These are phyloP conservation scores for Paragyromitra xinjiangensis DNA, from an alignment of 495 filamentous ascomycete species.

Conservation along the genomic window DNA sequence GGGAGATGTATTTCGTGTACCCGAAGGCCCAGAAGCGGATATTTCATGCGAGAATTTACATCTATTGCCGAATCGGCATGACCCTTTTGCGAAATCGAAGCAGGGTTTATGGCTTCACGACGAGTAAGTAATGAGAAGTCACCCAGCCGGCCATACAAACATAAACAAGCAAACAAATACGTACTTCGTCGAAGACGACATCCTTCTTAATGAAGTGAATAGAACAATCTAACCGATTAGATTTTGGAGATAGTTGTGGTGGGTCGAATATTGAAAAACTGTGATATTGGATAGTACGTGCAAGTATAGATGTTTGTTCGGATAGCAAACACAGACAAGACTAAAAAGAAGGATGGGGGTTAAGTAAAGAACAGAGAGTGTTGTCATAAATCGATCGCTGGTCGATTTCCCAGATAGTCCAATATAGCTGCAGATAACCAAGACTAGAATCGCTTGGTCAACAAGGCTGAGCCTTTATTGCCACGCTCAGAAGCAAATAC, in stretches of 20 bases:
- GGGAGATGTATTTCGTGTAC: neutral
- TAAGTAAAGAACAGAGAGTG: neutral
- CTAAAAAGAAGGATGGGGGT: neutral
- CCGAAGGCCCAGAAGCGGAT: constrained; percentile 7
- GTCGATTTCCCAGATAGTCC: too few species aligned
- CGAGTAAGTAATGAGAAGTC: constrained; percentile 5
- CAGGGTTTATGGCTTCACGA: constrained; percentile 4
- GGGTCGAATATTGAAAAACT: neutral
- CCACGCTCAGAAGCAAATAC: neutral
- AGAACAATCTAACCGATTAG: neutral
- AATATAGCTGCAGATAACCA: too few species aligned
- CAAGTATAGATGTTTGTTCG: neutral
- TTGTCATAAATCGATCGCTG: too few species aligned
- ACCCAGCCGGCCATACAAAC: neutral
- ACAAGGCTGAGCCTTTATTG: too few species aligned
- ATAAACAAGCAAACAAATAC: constrained; percentile 3
- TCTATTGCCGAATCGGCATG: constrained; percentile 27
- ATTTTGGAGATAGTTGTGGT: neutral
- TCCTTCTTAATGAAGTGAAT: neutral
- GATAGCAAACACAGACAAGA: neutral
- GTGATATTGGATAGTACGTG: neutral
- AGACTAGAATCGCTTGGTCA: too few species aligned
- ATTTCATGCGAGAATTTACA: constrained; percentile 41
- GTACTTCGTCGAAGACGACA: constrained; percentile 9
- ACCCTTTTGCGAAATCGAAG: constrained; percentile 14